Evolutionary conservation across 78 protist species (phyloP), one percentile per base, ranked within the genome.

Genomic region (Creolimax fragrantissima): DNA sequence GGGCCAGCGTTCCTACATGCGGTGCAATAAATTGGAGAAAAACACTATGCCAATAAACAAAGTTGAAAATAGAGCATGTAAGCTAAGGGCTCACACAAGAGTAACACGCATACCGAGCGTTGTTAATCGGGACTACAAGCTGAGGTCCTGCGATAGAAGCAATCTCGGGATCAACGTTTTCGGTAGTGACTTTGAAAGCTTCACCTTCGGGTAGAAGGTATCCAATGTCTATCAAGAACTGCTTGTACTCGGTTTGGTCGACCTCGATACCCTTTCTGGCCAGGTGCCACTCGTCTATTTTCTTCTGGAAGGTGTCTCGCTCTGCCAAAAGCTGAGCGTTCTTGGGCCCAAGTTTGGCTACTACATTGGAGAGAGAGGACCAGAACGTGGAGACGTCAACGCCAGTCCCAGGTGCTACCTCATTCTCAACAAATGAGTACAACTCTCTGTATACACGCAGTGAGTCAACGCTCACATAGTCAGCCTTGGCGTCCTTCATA

Each of bases 91-190:
- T n/a, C n/a, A n/a, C n/a, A n/a, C n/a, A n/a, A n/a, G n/a, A n/a
- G n/a, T n/a, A n/a, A n/a, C n/a, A n/a, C 3, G 74, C 92, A 43
- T 44, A 90, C 42, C 92, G 45, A 5, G 92, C 88, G 47, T 90
- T 90, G 92, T 90, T 90, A 7, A 90, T 42, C 3, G 92, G 92
- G 32, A 90, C 92, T 3, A 90, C 92, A 24, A 90, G 83, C 67
- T 90, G 92, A 3, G 92, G 92, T 17, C 92, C 92, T 32, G 92
- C 88, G 6, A 90, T 45, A 42, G 3, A 4, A 5, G 92, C 66
- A 4, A 90, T 90, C 83, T 90, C 92, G 4, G 83, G 41, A 83
- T 90, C 92, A 3, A 90, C 67, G 35, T 90, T 90, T 5, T 6
- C 45, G 83, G 92, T 90, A 7, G 44, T 43, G 4, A 90, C 67